These are phyloP conservation scores for Phyllosticta paracitricarpa DNA, from an alignment of 2,329 filamentous ascomycete species.

Conservation along the genomic window DNA sequence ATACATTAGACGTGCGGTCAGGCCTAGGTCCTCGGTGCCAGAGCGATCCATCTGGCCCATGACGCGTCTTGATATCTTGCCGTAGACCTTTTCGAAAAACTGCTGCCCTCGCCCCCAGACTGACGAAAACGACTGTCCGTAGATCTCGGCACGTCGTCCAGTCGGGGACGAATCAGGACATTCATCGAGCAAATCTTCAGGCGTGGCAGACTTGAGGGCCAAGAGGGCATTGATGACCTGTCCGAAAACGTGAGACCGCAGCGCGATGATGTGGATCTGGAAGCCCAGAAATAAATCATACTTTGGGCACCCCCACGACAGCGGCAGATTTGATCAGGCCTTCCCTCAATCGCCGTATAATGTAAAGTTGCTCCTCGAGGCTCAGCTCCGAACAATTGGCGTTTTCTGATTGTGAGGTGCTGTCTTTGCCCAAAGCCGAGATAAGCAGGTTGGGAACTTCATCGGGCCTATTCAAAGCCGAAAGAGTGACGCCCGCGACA, in stretches of 20 bases:
- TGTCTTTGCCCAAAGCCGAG: slow-evolving; percentile 30
- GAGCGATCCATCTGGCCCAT: slow-evolving; percentile 40
- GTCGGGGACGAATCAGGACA: slow-evolving; percentile 29
- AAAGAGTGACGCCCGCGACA: slow-evolving; percentile 37
- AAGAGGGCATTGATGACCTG: slow-evolving; percentile 29
- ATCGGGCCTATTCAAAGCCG: slow-evolving; percentile 40
- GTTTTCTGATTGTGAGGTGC: background rate
- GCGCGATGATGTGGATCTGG: background rate
- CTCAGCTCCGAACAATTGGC: slow-evolving; percentile 19
- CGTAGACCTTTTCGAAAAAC: slow-evolving; percentile 43
- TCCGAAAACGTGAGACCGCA: background rate
- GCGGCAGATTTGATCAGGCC: slow-evolving; percentile 40
- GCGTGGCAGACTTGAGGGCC: slow-evolving; percentile 36
- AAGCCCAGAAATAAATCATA: slow-evolving; percentile 16
- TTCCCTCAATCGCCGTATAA: slow-evolving; percentile 40
- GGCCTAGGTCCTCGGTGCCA: slow-evolving; percentile 42
- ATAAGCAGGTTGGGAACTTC: slow-evolving; percentile 38
- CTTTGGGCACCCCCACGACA: slow-evolving; percentile 43
- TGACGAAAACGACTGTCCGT: slow-evolving; percentile 23
- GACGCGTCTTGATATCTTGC: slow-evolving; percentile 39
- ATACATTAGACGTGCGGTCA: slow-evolving; percentile 40
- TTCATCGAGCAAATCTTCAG: slow-evolving; percentile 33
- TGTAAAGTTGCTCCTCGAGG: slow-evolving; percentile 31
- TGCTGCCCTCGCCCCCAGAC: slow-evolving; percentile 35
- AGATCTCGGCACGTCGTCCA: slow-evolving; percentile 30